Base-by-base conservation (phyloP, 768 basidiomycete species). In the Leccinum incarnatum region DNA sequence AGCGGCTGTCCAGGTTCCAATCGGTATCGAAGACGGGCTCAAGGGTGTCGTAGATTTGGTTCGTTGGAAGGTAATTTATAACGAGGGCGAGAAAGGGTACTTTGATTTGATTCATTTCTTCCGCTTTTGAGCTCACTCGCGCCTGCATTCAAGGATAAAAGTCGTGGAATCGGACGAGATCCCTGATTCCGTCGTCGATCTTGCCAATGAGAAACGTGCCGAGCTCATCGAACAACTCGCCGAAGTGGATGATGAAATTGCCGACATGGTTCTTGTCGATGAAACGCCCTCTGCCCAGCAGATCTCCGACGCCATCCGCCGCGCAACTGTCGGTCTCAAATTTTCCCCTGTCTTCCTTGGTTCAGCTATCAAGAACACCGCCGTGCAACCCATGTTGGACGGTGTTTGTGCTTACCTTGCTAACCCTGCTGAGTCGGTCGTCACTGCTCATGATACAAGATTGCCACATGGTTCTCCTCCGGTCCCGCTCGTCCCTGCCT, bases 311-410 rank as follows among this genome's bases (percentile, higher is more conserved):
- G 96, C 95, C 17, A 88, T 99, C 65, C 87, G 95, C 19, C 91
- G 97, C 36, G 83, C 93, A 3, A 98, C 97, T 1, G 82, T 93
- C 66, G 76, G 81, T 11, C 86, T 94, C 68, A 93, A 90, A 63
- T 98, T 99, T 76, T 91, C 93, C 0, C 97, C 97, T 1, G 97
- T 99, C 54, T 97, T 98, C 77, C 78, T 98, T 59, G 97, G 97
- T 42, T 96, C 95, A 6, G 97, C 97, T 0, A 89, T 98, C 69
- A 98, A 97, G 79, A 99, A 99, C 74, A 95, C 94, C 8, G 93
- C 85, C 40, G 89, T 99, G 6, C 97, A 99, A 69, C 87, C 93
- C 17, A 81, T 98, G 56, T 80, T 99, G 19, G 95, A 99, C 65
- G 96, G 95, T 59, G 89, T 98, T 19, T 96, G 95, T 69, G 80